Conservation (phyloP, 2,329 filamentous ascomycete species). For the Ilyonectria mors-panacis region DNA sequence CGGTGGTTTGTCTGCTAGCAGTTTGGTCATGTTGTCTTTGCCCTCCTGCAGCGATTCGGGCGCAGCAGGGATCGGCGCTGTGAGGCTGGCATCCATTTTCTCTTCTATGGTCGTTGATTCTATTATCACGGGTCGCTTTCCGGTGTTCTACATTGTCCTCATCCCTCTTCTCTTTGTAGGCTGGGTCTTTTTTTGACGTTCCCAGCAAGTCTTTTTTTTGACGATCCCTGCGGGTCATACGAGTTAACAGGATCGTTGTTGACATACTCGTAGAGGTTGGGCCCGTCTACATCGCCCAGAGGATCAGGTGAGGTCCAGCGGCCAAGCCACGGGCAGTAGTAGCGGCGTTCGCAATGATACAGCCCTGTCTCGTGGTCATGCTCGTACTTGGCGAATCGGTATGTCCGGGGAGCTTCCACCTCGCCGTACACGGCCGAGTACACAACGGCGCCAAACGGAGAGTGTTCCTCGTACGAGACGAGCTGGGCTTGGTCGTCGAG, state of each 20-base stretch:
- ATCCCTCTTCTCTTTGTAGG: no score
- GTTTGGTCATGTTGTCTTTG: no score
- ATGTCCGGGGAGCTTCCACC: background rate
- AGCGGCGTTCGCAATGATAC: slow-evolving; percentile 7
- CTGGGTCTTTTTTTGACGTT: no score
- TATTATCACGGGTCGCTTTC: no score
- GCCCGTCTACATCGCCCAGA: background rate
- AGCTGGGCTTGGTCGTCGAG: slow-evolving; percentile 6
- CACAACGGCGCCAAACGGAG: background rate
- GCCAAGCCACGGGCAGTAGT: slow-evolving; percentile 18
- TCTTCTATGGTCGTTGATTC: no score
- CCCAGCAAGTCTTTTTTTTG: no score
- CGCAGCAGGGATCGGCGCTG: no score
- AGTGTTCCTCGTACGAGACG: slow-evolving; percentile 28
- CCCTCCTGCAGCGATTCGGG: no score
- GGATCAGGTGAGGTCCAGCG: slow-evolving; percentile 11
- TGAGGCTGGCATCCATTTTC: no score
- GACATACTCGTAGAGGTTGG: background rate
- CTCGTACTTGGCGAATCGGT: slow-evolving; percentile 4
- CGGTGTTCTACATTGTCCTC: no score
- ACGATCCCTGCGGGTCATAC: no score
- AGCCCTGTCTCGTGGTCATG: slow-evolving; percentile 17
- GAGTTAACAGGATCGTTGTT: background rate
- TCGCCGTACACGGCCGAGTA: background rate
- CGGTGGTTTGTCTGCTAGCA: no score